phyloP scores from a whole-genome alignment of 495 filamentous ascomycete species.

The Lichenothelia convexa region DNA sequence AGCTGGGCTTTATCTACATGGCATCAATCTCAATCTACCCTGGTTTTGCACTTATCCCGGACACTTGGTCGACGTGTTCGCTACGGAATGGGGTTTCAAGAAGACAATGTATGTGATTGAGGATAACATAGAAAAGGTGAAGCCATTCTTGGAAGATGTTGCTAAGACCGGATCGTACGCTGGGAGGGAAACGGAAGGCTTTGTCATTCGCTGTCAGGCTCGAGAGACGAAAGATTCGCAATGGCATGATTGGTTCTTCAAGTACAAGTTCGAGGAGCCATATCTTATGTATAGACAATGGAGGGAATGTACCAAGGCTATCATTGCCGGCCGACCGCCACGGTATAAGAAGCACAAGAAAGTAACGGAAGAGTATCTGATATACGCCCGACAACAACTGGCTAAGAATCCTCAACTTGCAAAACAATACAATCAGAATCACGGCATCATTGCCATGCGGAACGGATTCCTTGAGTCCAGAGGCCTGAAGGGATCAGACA shows the following conservation, averaged over 20 bases:
- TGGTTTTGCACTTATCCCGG: conserved; percentile 73
- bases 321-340: conserved; percentile 58
- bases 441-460: conserved; percentile 86
- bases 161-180: conserved; percentile 74
- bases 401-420: conserved; percentile 40
- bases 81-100: conserved; percentile 84
- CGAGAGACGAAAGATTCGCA: conserved; percentile 25
- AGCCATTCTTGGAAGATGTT: conserved; percentile 60
- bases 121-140: conserved; percentile 53
- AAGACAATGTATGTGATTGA: conserved; percentile 67
- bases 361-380: conserved; percentile 81
- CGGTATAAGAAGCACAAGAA: conserved; percentile 68
- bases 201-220: conserved; percentile 80
- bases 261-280: conserved; percentile 98
- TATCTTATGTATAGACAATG: conserved; percentile 97
- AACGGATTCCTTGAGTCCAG: conserved; percentile 68
- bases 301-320: conserved; percentile 87
- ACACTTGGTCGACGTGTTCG: conserved; percentile 65
- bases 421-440: conserved; percentile 60
- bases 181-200: conserved; percentile 87
- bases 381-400: conserved; percentile 59
- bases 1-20: conserved; percentile 89
- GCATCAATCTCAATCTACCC: conserved; percentile 85
- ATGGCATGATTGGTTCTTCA: conserved; percentile 94
- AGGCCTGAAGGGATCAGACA: conserved; percentile 71